phyloP scores from a whole-genome alignment of 768 basidiomycete species.

The Russula earlei region DNA sequence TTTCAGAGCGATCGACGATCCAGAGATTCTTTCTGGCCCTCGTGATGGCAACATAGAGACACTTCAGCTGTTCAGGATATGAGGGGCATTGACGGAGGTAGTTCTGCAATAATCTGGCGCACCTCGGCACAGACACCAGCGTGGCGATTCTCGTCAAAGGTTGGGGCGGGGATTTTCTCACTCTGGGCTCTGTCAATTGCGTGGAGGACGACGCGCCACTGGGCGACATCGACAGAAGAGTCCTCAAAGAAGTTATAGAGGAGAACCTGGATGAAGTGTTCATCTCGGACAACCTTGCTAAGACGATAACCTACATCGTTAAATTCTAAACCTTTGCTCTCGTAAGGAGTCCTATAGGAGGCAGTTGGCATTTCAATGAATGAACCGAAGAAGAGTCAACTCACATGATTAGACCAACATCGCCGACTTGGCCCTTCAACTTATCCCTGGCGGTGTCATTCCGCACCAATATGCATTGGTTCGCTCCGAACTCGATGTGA shows the following conservation, averaged over 20 bases:
- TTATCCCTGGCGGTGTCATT: slow-evolving; percentile 25
- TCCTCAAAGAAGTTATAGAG: slow-evolving; percentile 63
- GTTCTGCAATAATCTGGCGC: not conserved
- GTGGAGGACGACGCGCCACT: slow-evolving; percentile 51
- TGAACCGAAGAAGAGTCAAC: not conserved
- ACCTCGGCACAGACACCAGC: slow-evolving; percentile 24
- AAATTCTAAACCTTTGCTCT: slow-evolving; percentile 60
- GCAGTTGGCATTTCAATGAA: not conserved
- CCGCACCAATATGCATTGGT: slow-evolving; percentile 30
- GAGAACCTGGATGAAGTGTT: slow-evolving; percentile 39
- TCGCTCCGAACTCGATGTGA: slow-evolving; percentile 24
- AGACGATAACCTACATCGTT: slow-evolving; percentile 36
- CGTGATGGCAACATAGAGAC: slow-evolving; percentile 57
- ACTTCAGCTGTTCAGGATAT: slow-evolving; percentile 38
- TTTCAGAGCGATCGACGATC: slow-evolving; percentile 54
- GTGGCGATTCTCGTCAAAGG: slow-evolving; percentile 41
- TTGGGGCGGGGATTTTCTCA: slow-evolving; percentile 29
- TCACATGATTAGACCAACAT: slow-evolving; percentile 22
- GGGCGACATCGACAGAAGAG: slow-evolving; percentile 37
- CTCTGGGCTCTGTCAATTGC: slow-evolving; percentile 23
- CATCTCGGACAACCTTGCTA: not conserved
- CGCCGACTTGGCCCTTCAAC: slow-evolving; percentile 23
- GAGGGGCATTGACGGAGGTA: not conserved
- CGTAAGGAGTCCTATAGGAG: slow-evolving; percentile 37
- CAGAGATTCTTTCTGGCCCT: slow-evolving; percentile 56